phyloP scores from a whole-genome alignment of 805 yeast species.

The Millerago galiae region DNA sequence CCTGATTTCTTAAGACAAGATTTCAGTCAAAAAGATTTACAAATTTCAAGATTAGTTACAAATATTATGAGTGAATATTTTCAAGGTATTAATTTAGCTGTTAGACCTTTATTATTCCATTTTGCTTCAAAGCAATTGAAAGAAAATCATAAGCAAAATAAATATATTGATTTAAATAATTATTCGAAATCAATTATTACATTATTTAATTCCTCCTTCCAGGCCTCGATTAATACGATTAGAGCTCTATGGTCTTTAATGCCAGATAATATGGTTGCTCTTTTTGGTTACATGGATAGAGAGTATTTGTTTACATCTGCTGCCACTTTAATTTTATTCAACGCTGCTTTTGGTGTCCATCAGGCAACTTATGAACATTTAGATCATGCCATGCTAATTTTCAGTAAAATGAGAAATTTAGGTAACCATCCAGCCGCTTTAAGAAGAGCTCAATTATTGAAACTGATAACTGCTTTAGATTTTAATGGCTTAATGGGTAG shows the following conservation, averaged over 20 bases:
- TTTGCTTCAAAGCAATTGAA: constrained; percentile 64
- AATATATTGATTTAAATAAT: constrained; percentile 56
- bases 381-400: constrained; percentile 64
- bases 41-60: constrained; percentile 59
- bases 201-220: constrained; percentile 67
- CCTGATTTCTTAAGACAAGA: constrained; percentile 64
- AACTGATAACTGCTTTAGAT: constrained; percentile 58
- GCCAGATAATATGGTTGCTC: constrained; percentile 76
- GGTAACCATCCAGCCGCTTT: constrained; percentile 80
- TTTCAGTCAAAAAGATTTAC: constrained; percentile 43
- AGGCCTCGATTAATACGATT: constrained; percentile 72
- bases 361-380: constrained; percentile 66
- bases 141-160: constrained; percentile 38
- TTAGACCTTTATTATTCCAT: constrained; percentile 69
- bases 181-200: constrained; percentile 66
- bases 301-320: constrained; percentile 75
- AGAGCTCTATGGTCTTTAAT: constrained; percentile 67
- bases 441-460: constrained; percentile 63
- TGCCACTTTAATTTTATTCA: constrained; percentile 64
- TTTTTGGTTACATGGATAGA: constrained; percentile 83
- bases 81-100: constrained; percentile 76
- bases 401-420: constrained; percentile 67
- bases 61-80: constrained; percentile 79
- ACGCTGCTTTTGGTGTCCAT: constrained; percentile 77
- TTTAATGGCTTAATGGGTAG: constrained; percentile 59